A percentile compares a stretch with the other conserved stretches of the same genome.
These are phyloP conservation scores for Pythium brassicae DNA, from an alignment of 352 stramenopile genomes.

Conservation along the genomic window DNA sequence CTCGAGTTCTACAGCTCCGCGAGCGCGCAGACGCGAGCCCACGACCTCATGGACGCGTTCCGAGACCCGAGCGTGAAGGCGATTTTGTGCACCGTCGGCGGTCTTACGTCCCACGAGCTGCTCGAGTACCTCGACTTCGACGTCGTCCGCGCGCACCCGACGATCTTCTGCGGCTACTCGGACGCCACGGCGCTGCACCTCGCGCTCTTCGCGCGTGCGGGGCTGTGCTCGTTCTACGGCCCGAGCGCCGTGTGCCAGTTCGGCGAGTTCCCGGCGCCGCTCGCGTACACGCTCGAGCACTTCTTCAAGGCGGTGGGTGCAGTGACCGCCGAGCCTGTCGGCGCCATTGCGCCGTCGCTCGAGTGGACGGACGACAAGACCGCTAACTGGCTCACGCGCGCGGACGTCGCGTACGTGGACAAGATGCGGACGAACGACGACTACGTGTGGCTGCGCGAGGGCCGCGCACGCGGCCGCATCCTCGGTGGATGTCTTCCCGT, in stretches of 20 bases:
- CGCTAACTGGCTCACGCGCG: slow-evolving; percentile 46
- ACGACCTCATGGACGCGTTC: slow-evolving; percentile 56
- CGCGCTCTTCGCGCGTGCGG: slow-evolving; percentile 33
- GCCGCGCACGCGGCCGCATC: slow-evolving; percentile 25
- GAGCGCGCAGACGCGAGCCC: slow-evolving; percentile 30
- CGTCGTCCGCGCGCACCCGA: slow-evolving; percentile 32
- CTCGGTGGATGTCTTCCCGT: slow-evolving; percentile 54
- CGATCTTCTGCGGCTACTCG: slow-evolving; percentile 55
- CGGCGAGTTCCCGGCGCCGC: slow-evolving; percentile 45
- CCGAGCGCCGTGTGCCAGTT: slow-evolving; percentile 51
- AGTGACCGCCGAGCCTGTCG: slow-evolving; percentile 15
- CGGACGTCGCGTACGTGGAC: slow-evolving; percentile 35
- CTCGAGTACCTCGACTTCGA: slow-evolving; percentile 61
- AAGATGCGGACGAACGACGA: slow-evolving; percentile 38
- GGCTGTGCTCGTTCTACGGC: slow-evolving; percentile 58
- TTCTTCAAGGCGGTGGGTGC: slow-evolving; percentile 31
- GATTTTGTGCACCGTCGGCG: slow-evolving; percentile 55
- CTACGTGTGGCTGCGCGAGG: slow-evolving; percentile 39
- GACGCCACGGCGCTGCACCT: slow-evolving; percentile 64
- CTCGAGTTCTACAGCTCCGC: slow-evolving; percentile 38
- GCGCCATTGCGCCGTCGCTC: slow-evolving; percentile 24
- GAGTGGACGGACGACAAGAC: slow-evolving; percentile 68
- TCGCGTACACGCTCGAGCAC: slow-evolving; percentile 37
- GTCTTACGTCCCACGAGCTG: slow-evolving; percentile 55
- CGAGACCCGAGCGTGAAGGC: slow-evolving; percentile 27